Evolutionary conservation across 2,329 filamentous ascomycete species (phyloP), one percentile per base, ranked within the genome.

Genomic region (Apiospora hydei): DNA sequence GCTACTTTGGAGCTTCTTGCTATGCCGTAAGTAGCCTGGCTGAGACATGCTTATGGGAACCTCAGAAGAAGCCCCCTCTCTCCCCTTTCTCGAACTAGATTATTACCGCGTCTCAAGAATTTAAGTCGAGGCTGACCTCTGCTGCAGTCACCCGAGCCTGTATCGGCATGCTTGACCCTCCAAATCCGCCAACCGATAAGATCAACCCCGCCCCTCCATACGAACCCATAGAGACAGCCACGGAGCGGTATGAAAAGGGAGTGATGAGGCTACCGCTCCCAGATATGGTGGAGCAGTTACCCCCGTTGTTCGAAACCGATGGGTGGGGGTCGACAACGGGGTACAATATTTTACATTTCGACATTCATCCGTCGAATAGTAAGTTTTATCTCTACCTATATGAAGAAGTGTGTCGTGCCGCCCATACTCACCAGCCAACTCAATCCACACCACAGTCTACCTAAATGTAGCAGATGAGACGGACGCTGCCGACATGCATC

Each of bases 161-260:
- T 24, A 67, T 67, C 34, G 61, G 34, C 61, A 67, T 67, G 61
- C 10, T 67, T 44, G 41, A 67, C 34, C 61, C 61, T n/a, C 61
- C 61, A 4, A 26, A 30, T 18, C 24, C 24, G 24, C 51, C 51
- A 30, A 26, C 16, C 11, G 51, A 57, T 5, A 26, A 26, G 11
- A 16, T 2, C 4, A 57, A 57, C 13, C 51, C 51, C 51, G 51
- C 30, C 1, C 51, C 51, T 57, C 24, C 24, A 3, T 16, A 30
- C 4, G 51, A 57, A 30, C 51, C 51, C 30, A 57, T 57, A 13
- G 51, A 57, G 13, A 57, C 51, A 57, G 24, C 24, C 24, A 16
- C 30, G 13, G 51, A 57, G 30, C 51, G 51, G 51, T 30, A 57
- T 57, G 24, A 30, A 57, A 57, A 30, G 11, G 51, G 51, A 26